Base-by-base conservation (phyloP, 345 rosid species). In the Cochlearia excelsa region DNA sequence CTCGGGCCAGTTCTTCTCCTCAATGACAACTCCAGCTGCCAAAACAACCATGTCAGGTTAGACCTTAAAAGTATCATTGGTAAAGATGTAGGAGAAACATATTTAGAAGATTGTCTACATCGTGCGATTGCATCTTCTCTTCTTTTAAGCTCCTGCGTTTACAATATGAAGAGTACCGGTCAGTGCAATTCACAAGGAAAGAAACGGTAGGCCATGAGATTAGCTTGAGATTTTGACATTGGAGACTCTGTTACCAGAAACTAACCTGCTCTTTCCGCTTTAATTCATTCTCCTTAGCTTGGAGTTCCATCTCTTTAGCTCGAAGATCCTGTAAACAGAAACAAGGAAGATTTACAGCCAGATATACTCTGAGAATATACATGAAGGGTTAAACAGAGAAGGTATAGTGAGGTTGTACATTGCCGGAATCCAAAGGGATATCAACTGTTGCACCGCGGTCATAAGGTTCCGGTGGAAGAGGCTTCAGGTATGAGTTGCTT, bases 1-100 rank as follows among this genome's bases (percentile, higher is more conserved):
- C 26, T 92, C 90, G 1, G 99, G 99, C 96, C 96, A 94, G 41
- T 94, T 94, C 80, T 90, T 90, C 69, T 82, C 96, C 72, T 94
- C 96, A 43, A 90, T 77, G 57, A 85, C 81, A 77, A 90, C 78
- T 73, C 99, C 99, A 73, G 90, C 99, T 94, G 84, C 76, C 67
- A 71, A 74, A 71, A 65, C 40, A 58, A 73, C 66, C 57, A 30
- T 46, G 50, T 48, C 61, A 26, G 54, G 57, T 30, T 55, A 47
- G 65, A 29, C 30, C 9, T 3, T n/a, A 50, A 39, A 39, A 39
- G 1, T 7, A 4, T 2, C 43, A 7, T 4, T 39, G 5, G 45
- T 16, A 0, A 29, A 31, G 44, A 41, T 31, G 29, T n/a, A 26
- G 43, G 44, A 44, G 6, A 42, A 43, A 41, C 42, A 16, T 16